Evolutionary conservation across 345 rosid genomes (phyloP).

Genomic region (Acer negundo): DNA sequence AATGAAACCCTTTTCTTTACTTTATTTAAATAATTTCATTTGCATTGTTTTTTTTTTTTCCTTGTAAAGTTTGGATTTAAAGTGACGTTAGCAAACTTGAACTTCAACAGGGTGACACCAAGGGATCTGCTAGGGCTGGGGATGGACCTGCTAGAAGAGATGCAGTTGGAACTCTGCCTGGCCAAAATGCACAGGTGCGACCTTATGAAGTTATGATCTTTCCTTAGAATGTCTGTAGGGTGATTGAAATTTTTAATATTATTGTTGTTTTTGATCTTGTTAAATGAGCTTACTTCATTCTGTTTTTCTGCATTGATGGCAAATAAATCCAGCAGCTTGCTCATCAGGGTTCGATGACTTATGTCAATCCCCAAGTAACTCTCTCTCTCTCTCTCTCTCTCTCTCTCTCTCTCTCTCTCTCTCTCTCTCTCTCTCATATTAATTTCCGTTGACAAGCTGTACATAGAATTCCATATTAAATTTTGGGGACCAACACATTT

Average conservation of each 20-base stretch:
- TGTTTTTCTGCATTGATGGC: slow-evolving; percentile 16
- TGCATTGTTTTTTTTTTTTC: neutral
- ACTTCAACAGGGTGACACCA: slow-evolving; percentile 62
- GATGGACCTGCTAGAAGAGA: slow-evolving; percentile 64
- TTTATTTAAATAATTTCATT: neutral
- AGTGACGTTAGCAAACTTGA: slow-evolving; percentile 16
- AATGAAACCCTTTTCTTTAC: slow-evolving; percentile 21
- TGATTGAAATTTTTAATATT: neutral
- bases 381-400: slow-evolving; percentile 21
- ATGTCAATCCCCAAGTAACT: slow-evolving; percentile 46
- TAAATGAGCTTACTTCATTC: slow-evolving; percentile 14
- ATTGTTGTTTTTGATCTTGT: neutral
- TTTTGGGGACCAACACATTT: neutral
- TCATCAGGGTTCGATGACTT: slow-evolving; percentile 48
- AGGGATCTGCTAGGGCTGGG: slow-evolving; percentile 68
- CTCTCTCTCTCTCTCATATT: slow-evolving; percentile 24
- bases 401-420: slow-evolving; percentile 30
- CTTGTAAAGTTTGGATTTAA: neutral
- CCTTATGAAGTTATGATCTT: neutral
- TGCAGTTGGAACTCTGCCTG: slow-evolving; percentile 45
- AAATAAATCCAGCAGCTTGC: slow-evolving; percentile 37
- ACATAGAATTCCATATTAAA: neutral
- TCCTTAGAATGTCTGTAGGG: slow-evolving; percentile 1
- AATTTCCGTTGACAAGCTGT: neutral
- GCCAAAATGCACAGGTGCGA: slow-evolving; percentile 56